Evolutionary conservation across 148 eudicot species (phyloP).

Genomic region (Diospyros kaki): DNA sequence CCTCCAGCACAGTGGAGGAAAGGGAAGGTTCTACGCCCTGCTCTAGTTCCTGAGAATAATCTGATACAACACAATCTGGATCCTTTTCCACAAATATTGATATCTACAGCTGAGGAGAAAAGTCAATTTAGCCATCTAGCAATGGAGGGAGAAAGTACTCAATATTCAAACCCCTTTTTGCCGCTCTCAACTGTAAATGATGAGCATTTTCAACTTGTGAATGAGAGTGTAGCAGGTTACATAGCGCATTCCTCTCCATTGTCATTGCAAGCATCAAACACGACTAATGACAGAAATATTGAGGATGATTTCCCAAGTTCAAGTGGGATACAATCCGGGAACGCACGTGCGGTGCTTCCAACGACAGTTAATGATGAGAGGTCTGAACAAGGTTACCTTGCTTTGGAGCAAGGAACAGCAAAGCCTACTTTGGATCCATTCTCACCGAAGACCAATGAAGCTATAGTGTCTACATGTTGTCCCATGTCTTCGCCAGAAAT

Average conservation of each 20-base stretch:
- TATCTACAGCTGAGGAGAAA: slow-evolving; percentile 19
- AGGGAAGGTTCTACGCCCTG: slow-evolving; percentile 52
- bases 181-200: slow-evolving; percentile 15
- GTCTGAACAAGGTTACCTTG: slow-evolving; percentile 16
- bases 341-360: slow-evolving; percentile 10
- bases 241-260: slow-evolving; percentile 19
- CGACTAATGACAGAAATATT: slow-evolving; percentile 14
- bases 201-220: slow-evolving; percentile 15
- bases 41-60: slow-evolving; percentile 32
- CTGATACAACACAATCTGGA: slow-evolving; percentile 14
- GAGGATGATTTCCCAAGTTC: slow-evolving; percentile 13
- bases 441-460: slow-evolving; percentile 21
- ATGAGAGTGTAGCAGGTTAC: slow-evolving; percentile 18
- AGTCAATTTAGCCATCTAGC: slow-evolving; percentile 11
- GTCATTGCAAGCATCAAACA: slow-evolving; percentile 17
- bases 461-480: slow-evolving; percentile 11
- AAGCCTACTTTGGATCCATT: slow-evolving; percentile 18
- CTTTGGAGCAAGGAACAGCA: slow-evolving; percentile 14
- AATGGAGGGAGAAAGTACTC: slow-evolving; percentile 7
- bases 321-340: slow-evolving; percentile 5
- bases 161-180: slow-evolving; percentile 19
- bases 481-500: slow-evolving; percentile 13
- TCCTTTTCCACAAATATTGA: slow-evolving; percentile 24
- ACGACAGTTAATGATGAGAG: slow-evolving; percentile 5
- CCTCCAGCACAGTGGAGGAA: slow-evolving; percentile 97